Evolutionary conservation across 371 early-diverging fungal genomes (phyloP).

Genomic region (Conidiobolus incongruus): DNA sequence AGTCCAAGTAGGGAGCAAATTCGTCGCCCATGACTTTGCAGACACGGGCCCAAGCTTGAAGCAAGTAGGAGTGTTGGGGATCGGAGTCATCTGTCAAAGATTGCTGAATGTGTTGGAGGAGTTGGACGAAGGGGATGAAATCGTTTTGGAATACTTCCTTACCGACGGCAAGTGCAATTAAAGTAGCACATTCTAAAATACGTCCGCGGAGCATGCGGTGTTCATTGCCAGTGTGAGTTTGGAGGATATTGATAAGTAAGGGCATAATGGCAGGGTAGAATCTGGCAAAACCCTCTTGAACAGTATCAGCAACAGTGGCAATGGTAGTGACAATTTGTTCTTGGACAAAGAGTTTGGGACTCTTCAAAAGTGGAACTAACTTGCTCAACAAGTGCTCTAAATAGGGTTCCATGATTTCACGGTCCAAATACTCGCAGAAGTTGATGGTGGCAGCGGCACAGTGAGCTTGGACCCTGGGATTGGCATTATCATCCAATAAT

Average conservation of each 20-base stretch:
- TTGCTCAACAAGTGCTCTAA: slow-evolving; percentile 71
- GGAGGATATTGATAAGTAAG: slow-evolving; percentile 60
- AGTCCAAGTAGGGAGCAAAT: slow-evolving; percentile 75
- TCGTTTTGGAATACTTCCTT: slow-evolving; percentile 63
- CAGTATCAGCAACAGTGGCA: slow-evolving; percentile 90
- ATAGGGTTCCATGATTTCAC: slow-evolving; percentile 57
- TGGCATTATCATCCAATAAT: slow-evolving; percentile 49
- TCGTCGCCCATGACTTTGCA: slow-evolving; percentile 84
- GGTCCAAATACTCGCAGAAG: slow-evolving; percentile 71
- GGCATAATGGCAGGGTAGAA: slow-evolving; percentile 90
- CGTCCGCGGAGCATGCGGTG: slow-evolving; percentile 80
- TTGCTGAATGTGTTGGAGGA: slow-evolving; percentile 62
- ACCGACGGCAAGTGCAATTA: slow-evolving; percentile 77
- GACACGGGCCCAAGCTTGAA: slow-evolving; percentile 88
- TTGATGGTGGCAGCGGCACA: slow-evolving; percentile 94
- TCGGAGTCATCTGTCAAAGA: slow-evolving; percentile 69
- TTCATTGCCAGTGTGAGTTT: slow-evolving; percentile 56
- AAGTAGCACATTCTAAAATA: slow-evolving; percentile 84
- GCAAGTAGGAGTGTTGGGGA: slow-evolving; percentile 71
- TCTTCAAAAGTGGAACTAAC: slow-evolving; percentile 55
- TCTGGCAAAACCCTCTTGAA: slow-evolving; percentile 65
- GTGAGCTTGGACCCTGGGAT: slow-evolving; percentile 81
- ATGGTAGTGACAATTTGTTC: slow-evolving; percentile 95
- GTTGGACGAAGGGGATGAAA: slow-evolving; percentile 45
- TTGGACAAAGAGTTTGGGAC: slow-evolving; percentile 70